These are phyloP conservation scores for Exophiala mesophila DNA, from an alignment of 2,329 filamentous ascomycete species.

Conservation along the genomic window DNA sequence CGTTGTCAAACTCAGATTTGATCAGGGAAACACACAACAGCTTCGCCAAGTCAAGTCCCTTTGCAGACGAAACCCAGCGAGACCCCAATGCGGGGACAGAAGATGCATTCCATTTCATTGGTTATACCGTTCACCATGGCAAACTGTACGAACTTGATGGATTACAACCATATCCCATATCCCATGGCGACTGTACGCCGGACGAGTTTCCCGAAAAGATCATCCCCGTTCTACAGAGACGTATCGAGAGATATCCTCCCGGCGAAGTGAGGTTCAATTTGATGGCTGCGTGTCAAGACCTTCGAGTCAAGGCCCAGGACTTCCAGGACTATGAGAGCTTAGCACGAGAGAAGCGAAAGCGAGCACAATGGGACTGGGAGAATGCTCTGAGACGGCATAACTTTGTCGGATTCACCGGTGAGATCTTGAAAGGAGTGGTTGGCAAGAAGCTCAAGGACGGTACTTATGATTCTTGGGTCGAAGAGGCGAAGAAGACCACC, in stretches of 20 bases:
- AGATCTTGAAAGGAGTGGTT: conserved; percentile 84
- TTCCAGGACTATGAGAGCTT: conserved; percentile 77
- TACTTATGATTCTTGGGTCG: conserved; percentile 74
- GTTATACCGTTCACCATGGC: conserved; percentile 77
- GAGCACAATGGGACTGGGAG: conserved; percentile 86
- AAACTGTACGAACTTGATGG: conserved; percentile 92
- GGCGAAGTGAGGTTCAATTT: conserved; percentile 94
- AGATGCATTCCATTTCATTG: conserved; percentile 96
- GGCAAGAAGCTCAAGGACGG: conserved; percentile 64
- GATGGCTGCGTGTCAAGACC: conserved; percentile 83
- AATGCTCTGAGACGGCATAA: conserved; percentile 89
- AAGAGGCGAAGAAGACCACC: conserved; percentile 54
- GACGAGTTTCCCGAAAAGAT: conserved; percentile 73
- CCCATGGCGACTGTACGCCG: conserved; percentile 69
- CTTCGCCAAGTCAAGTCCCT: conserved; percentile 82
- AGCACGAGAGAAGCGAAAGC: conserved; percentile 74
- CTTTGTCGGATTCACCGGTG: conserved; percentile 91
- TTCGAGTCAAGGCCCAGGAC: conserved; percentile 69
- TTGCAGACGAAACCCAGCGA: conserved; percentile 82
- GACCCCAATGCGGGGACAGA: conserved; percentile 66
- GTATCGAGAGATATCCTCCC: conserved; percentile 77
- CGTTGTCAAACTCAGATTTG: conserved; percentile 64
- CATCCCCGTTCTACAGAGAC: conserved; percentile 77
- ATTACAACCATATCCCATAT: conserved; percentile 85
- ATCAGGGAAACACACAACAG: conserved; percentile 82